These are phyloP conservation scores for Fermentozyma sake DNA, from an alignment of 1,139 yeast species.

Conservation along the genomic window DNA sequence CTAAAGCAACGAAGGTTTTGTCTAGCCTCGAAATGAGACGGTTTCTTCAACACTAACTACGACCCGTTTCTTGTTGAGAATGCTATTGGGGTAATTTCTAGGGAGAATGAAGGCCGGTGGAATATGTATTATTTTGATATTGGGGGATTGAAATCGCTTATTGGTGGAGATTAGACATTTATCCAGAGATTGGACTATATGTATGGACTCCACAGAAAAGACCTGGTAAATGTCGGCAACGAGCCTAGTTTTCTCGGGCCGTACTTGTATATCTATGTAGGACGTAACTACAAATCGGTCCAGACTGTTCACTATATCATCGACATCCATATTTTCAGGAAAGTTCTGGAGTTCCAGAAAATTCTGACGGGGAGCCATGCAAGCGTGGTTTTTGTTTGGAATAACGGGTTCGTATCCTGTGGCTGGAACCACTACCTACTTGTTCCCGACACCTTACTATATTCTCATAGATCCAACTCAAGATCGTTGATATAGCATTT, in stretches of 20 bases:
- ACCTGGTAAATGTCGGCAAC: constrained; percentile 29
- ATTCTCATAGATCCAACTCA: too few relatives aligned
- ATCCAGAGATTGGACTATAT: constrained; percentile 30
- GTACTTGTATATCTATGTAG: constrained; percentile 25
- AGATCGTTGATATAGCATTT: too few relatives aligned
- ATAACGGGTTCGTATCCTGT: constrained; percentile 34
- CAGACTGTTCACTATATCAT: constrained; percentile 29
- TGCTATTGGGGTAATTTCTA: constrained; percentile 31
- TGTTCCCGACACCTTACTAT: constrained; percentile 28
- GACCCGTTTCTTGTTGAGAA: constrained; percentile 26
- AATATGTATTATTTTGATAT: constrained; percentile 34
- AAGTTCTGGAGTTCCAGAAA: constrained; percentile 31
- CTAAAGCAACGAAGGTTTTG: constrained; percentile 24
- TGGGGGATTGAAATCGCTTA: constrained; percentile 19
- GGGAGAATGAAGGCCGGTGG: constrained; percentile 27
- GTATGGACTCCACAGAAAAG: constrained; percentile 24
- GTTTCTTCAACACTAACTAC: constrained; percentile 22
- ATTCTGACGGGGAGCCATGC: constrained; percentile 41
- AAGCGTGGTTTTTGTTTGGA: constrained; percentile 33
- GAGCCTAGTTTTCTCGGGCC: constrained; percentile 35
- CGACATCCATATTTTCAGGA: constrained; percentile 22
- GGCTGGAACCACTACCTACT: constrained; percentile 33
- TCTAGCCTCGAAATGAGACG: constrained; percentile 30
- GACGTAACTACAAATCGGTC: constrained; percentile 23
- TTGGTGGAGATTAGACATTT: constrained; percentile 25